Evolutionary conservation across 1,139 yeast genomes (phyloP), one percentile per base, ranked within the genome.

Genomic region (Saccharomyces hybrid): DNA sequence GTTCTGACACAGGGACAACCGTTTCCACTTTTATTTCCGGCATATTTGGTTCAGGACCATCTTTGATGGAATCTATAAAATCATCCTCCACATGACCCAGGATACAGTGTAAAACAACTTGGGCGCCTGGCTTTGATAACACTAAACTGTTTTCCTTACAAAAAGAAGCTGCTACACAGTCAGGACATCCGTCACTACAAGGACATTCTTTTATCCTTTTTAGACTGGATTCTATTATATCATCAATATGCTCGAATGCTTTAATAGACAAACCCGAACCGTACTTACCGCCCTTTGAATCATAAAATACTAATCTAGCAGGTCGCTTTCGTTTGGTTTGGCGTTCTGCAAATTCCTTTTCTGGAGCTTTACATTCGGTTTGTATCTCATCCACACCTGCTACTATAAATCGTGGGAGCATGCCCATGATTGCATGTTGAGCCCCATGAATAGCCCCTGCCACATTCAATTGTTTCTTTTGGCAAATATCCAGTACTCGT

Each of bases 371-470:
- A 69, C 99, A 93, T 68, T 93, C 99, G 0, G 98, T 89, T 53
- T 80, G 80, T 14, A 93, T 77, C 61, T 91, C 98, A 48, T 85
- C 84, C 2, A 80, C 78, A 2, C 83, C 81, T 27, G 82, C 76
- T n/a, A 82, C 82, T 44, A 82, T 77, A 6, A 80, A 80, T 58
- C 81, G 81, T 0, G 96, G 95, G 28, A 90, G 68, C 59, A 87
- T 77, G 50, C 86, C 85, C 79, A 89, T 84, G 1, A 91, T 73
- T 0, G 89, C 89, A 73, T 93, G 99, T 61, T 90, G 95, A 0
- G 96, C 96, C 5, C 96, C 97, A 72, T 95, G 99, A n/a, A 93
- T 88, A 0, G 95, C 95, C 2, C 89, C 99, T 0, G 98, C 93
- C 1, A 84, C 72, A 46, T 82, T 85, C 47, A 93, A 71, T 2